phyloP scores from a whole-genome alignment of 2,329 filamentous ascomycete genomes.

The Graphilbum fragrans region DNA sequence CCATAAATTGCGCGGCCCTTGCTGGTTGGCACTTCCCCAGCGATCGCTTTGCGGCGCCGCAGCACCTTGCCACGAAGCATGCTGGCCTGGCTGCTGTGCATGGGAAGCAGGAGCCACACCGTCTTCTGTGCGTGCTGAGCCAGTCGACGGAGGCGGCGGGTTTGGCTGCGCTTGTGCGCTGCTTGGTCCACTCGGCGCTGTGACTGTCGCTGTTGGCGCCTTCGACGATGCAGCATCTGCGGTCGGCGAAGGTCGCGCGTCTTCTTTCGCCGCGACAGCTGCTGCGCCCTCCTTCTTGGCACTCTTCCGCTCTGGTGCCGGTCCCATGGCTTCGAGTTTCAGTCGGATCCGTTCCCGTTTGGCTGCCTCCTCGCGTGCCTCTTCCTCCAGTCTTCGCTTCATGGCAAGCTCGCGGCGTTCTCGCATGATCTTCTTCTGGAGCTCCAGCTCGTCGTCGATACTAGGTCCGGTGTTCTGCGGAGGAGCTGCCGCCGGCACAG shows the following conservation, averaged over 20 bases:
- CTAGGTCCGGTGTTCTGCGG: conserved; percentile 18
- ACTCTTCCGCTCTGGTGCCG: conserved; percentile 47
- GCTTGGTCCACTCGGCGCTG: background rate
- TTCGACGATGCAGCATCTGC: background rate
- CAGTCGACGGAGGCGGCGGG: background rate
- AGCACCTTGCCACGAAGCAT: conserved; percentile 24
- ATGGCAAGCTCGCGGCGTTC: conserved; percentile 58
- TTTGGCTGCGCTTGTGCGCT: background rate
- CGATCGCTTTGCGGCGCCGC: conserved; percentile 29
- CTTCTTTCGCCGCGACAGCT: background rate
- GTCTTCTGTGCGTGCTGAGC: background rate
- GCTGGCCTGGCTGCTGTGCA: background rate
- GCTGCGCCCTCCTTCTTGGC: conserved; percentile 35
- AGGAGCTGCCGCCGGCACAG: conserved; percentile 12
- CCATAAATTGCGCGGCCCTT: conserved; percentile 54
- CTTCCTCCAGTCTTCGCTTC: conserved; percentile 55
- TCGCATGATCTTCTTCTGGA: conserved; percentile 60
- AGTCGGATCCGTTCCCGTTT: conserved; percentile 57
- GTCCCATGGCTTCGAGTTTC: conserved; percentile 59
- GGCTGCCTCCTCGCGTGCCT: conserved; percentile 60
- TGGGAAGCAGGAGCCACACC: too few species aligned
- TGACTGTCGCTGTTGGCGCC: background rate
- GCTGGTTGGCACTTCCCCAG: conserved; percentile 34
- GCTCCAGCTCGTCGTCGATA: conserved; percentile 44
- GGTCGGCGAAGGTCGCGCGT: background rate